Conservation (phyloP, 202 grass and related monocot species). For the Hordeum pubiflorum region DNA sequence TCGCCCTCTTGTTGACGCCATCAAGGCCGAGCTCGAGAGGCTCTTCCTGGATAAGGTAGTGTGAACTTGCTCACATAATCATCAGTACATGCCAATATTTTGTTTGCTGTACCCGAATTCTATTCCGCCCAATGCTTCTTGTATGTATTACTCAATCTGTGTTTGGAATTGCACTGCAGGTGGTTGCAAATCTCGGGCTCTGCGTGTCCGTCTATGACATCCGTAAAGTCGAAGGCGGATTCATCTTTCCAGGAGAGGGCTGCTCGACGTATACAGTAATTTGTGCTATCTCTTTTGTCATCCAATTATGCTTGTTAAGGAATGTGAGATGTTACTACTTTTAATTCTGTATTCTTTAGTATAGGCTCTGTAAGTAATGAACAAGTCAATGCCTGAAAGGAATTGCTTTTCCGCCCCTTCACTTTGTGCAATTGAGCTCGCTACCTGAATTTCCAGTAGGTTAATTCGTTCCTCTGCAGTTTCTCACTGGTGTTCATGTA, state of each 20-base stretch:
- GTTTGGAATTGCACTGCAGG: slow-evolving; percentile 28
- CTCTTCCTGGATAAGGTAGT: slow-evolving; percentile 81
- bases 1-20: slow-evolving; percentile 51
- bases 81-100: not conserved
- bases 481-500: not conserved
- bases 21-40: slow-evolving; percentile 71
- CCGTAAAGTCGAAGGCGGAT: slow-evolving; percentile 56
- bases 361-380: not conserved
- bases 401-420: not conserved
- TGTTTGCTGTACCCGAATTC: not conserved
- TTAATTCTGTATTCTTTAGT: not conserved
- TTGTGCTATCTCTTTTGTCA: not conserved
- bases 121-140: not conserved
- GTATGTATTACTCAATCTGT: not conserved
- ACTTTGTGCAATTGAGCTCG: not conserved
- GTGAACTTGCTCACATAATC: not conserved
- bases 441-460: not conserved
- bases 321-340: not conserved
- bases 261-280: slow-evolving; percentile 69
- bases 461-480: not conserved
- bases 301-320: not conserved
- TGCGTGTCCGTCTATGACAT: slow-evolving; percentile 83
- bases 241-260: slow-evolving; percentile 67
- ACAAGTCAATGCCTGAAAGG: not conserved
- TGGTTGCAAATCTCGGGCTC: slow-evolving; percentile 64